Base-by-base conservation (phyloP, 2,329 filamentous ascomycete genomes). In the Fusarium poae region DNA sequence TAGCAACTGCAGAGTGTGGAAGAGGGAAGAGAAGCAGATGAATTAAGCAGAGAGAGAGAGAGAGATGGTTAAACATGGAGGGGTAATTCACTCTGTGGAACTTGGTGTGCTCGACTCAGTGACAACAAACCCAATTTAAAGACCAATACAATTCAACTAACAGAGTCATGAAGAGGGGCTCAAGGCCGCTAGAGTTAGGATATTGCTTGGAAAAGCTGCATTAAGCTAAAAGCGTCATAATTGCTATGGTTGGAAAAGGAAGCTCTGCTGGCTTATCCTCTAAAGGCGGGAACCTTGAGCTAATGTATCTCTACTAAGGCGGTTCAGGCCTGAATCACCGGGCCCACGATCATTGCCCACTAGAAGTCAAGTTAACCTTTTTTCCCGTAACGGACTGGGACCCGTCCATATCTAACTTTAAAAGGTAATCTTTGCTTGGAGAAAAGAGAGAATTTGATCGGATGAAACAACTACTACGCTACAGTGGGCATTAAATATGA, bases 51-150 rank as follows among this genome's bases (percentile, higher is more conserved):
- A 37, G 18, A 57, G 50, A 62, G 34, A 42, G 56, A 62, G 43
- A 39, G 52, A 65, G 53, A 45, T 20, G 27, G 39, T 42, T 63
- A 35, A 42, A 56, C n/a, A 30, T 58, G 49, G 66, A 59, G 59
- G 63, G 63, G 68, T 54, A 70, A 56, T 52, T 58, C 44, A 52
- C n/a, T n/a, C 20, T n/a, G 57, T 57, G 59, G 55, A 61, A 70
- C 64, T 53, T 53, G 32, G 23, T 50, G 34, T 39, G 21, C 35
- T 60, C 35, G 35, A 43, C 43, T 42, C 13, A 20, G 43, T 34
- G 45, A 51, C 27, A 29, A 46, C 43, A 27, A 62, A 34, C 23
- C 48, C 48, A 54, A 16, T 37, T 25, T 34, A 30, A 32, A 44
- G 29, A 51, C 59, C 39, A 64, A 64, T 64, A 42, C 52, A 13